Evolutionary conservation across 1,284 basidiomycete species (phyloP).

Genomic region (Marasmius tenuissimus): DNA sequence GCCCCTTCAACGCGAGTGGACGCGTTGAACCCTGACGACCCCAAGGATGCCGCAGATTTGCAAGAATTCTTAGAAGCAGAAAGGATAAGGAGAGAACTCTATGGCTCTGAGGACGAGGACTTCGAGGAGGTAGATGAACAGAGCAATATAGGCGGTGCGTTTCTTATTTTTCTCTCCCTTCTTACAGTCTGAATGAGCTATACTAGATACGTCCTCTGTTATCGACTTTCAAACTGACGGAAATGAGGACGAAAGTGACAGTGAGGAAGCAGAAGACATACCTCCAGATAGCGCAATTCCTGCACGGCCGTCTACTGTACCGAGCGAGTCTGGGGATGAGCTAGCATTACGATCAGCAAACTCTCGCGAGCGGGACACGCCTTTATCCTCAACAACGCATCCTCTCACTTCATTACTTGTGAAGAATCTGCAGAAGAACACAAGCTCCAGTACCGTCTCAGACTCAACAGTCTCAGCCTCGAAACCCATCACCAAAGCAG

Average conservation of each 20-base stretch:
- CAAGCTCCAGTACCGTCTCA: neutral
- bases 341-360: neutral
- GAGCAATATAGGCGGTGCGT: slow-evolving; percentile 19
- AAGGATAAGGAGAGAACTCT: slow-evolving; percentile 43
- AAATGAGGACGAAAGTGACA: neutral
- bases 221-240: neutral
- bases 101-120: slow-evolving; percentile 42
- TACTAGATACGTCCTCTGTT: neutral
- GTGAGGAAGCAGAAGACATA: slow-evolving; percentile 2
- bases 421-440: neutral
- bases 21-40: slow-evolving; percentile 45
- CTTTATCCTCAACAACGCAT: too few species aligned
- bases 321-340: neutral
- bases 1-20: slow-evolving; percentile 31
- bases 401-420: too few species aligned
- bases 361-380: too few species aligned
- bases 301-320: neutral
- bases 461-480: neutral
- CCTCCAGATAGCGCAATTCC: neutral
- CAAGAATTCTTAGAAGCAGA: slow-evolving; percentile 68
- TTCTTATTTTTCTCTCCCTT: neutral
- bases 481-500: neutral
- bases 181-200: neutral
- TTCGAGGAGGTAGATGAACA: slow-evolving; percentile 26
- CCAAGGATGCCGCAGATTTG: slow-evolving; percentile 61